Evolutionary conservation across 176 grass and related monocot genomes (phyloP).

Genomic region (Miscanthus lutarioriparius): DNA sequence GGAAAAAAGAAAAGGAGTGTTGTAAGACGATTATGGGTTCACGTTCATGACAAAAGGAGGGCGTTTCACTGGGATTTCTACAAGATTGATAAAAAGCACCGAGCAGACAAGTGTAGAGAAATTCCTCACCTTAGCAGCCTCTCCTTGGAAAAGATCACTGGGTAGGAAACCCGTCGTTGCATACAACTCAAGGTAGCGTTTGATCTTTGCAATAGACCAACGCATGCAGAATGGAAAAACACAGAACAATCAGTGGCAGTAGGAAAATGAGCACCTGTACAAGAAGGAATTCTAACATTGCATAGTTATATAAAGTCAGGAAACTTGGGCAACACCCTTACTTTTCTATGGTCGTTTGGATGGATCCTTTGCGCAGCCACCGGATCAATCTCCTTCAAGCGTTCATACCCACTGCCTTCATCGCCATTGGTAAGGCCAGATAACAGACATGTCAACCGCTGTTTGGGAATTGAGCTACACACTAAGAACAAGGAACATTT

Average conservation of each 20-base stretch:
- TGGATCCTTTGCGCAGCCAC: slow-evolving; percentile 76
- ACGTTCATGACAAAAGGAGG: background rate
- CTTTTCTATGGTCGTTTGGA: slow-evolving; percentile 89
- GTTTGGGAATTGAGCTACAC: background rate
- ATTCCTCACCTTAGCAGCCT: slow-evolving; percentile 57
- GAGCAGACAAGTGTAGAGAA: background rate
- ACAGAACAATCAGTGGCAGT: background rate
- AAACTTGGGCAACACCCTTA: slow-evolving; percentile 28
- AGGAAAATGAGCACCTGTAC: background rate
- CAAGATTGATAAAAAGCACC: background rate
- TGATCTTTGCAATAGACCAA: slow-evolving; percentile 54
- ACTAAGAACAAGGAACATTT: slow-evolving; percentile 18
- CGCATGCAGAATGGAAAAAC: background rate
- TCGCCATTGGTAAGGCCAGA: slow-evolving; percentile 42
- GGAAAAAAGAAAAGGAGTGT: background rate
- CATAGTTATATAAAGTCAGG: background rate
- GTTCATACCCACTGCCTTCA: slow-evolving; percentile 48
- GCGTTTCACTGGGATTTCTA: background rate
- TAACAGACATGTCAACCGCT: background rate
- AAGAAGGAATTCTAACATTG: slow-evolving; percentile 30
- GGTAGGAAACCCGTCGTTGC: slow-evolving; percentile 63
- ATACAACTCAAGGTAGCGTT: slow-evolving; percentile 76
- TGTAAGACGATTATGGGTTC: background rate
- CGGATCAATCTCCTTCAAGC: slow-evolving; percentile 71
- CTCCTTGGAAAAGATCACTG: slow-evolving; percentile 82